Conservation (phyloP, 306 rosid genomes). For the Hylodesmum podocarpum region DNA sequence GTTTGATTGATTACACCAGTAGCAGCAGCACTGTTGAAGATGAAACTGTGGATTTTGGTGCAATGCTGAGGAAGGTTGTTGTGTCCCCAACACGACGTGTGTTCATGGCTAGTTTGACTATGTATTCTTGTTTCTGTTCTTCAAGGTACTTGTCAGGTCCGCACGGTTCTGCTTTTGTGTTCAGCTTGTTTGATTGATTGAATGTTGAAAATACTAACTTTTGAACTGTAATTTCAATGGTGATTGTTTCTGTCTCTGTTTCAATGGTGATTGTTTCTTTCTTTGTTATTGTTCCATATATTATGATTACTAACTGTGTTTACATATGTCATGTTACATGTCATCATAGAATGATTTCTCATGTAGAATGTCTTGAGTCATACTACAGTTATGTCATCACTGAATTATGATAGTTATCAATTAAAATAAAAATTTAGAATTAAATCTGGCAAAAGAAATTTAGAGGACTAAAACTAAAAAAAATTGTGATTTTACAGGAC, state of each 20-base stretch:
- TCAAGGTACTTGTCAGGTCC: slow-evolving; percentile 95
- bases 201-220: neutral
- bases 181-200: slow-evolving; percentile 27
- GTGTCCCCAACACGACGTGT: slow-evolving; percentile 60
- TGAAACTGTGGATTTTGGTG: slow-evolving; percentile 48
- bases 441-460: neutral
- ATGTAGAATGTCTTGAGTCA: neutral
- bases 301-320: neutral
- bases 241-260: neutral
- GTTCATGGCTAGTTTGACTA: slow-evolving; percentile 61
- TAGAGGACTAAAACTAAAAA: neutral
- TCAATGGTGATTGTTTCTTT: no score
- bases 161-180: slow-evolving; percentile 57
- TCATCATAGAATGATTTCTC: neutral
- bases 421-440: neutral
- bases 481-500: neutral
- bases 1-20: slow-evolving; percentile 24
- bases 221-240: neutral
- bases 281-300: no score
- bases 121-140: slow-evolving; percentile 61
- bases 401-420: neutral
- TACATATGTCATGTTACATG: neutral
- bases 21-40: slow-evolving; percentile 43
- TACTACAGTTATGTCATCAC: neutral
- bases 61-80: slow-evolving; percentile 28